Evolutionary conservation across 2,329 filamentous ascomycete species (phyloP).

Genomic region (Ceratocystiopsis minuta): DNA sequence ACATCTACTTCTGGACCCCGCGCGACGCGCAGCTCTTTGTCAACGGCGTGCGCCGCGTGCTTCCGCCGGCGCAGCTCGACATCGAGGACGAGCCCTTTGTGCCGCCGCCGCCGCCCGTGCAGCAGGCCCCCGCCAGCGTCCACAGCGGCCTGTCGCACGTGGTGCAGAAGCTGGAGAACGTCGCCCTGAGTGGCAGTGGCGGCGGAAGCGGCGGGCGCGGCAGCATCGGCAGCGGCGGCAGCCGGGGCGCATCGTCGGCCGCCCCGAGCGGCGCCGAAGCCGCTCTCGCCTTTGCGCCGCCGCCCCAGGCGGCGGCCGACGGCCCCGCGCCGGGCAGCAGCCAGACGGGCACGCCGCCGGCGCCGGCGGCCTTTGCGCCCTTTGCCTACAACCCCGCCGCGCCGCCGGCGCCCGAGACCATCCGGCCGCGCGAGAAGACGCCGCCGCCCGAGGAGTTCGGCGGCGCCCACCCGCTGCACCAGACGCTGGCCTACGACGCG

Average conservation of each 20-base stretch:
- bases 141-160: slow-evolving; percentile 42
- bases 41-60: slow-evolving; percentile 45
- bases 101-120: slow-evolving; percentile 13
- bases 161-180: slow-evolving; percentile 55
- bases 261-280: slow-evolving; percentile 24
- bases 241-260: slow-evolving; percentile 7
- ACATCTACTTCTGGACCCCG: slow-evolving; percentile 66
- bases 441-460: slow-evolving; percentile 54
- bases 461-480: slow-evolving; percentile 34
- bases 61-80: slow-evolving; percentile 42
- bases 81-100: slow-evolving; percentile 47
- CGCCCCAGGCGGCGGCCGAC: slow-evolving; percentile 14
- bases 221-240: slow-evolving; percentile 7
- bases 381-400: slow-evolving; percentile 68
- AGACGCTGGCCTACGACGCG: slow-evolving; percentile 38
- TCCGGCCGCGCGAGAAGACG: slow-evolving; percentile 61
- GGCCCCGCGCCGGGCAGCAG: slow-evolving; percentile 14
- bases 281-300: slow-evolving; percentile 21
- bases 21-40: slow-evolving; percentile 54
- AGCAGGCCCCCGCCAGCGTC: slow-evolving; percentile 11
- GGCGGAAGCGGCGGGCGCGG: slow-evolving; percentile 27
- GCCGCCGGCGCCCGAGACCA: slow-evolving; percentile 53
- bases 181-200: slow-evolving; percentile 39
- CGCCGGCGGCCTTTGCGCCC: slow-evolving; percentile 32
- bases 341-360: slow-evolving; percentile 12